Evolutionary conservation across 441 rosid genomes (phyloP).

Genomic region (Populus tomentosa): DNA sequence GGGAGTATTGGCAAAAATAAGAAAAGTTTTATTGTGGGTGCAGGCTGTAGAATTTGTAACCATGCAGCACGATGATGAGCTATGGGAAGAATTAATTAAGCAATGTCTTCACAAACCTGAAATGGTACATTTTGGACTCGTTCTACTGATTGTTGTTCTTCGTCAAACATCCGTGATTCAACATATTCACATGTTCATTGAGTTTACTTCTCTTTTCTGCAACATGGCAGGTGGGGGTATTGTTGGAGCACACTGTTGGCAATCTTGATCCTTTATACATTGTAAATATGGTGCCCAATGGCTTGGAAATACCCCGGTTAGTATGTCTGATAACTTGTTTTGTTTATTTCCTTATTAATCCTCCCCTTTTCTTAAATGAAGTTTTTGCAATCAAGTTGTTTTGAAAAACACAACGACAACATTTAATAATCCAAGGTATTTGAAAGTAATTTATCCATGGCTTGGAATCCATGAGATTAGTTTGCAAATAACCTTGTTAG

Average conservation of each 20-base stretch:
- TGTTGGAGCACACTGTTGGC: conserved; percentile 98
- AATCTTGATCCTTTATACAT: conserved; percentile 95
- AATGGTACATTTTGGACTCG: conserved; percentile 52
- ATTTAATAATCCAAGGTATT: too few relatives aligned
- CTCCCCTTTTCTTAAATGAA: neutral
- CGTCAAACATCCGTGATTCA: neutral
- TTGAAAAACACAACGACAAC: neutral
- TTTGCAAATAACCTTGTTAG: neutral
- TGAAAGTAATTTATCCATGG: neutral
- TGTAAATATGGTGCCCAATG: conserved; percentile 97
- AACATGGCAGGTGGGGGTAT: conserved; percentile 75
- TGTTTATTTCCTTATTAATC: neutral
- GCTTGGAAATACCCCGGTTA: conserved; percentile 98
- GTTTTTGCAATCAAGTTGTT: neutral
- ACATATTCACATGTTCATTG: neutral
- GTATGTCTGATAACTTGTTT: conserved; percentile 20
- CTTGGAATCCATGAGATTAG: neutral
- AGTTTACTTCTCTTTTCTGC: conserved; percentile 13
- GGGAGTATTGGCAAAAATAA: conserved; percentile 10
- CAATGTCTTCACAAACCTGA: conserved; percentile 95
- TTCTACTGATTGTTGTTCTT: neutral
- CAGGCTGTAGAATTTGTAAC: conserved; percentile 99
- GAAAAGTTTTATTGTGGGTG: conserved; percentile 18
- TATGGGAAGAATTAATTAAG: conserved; percentile 96
- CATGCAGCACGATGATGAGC: conserved; percentile 97